These are phyloP conservation scores for Spathaspora gorwiae DNA, from an alignment of 805 yeast genomes.

Conservation along the genomic window DNA sequence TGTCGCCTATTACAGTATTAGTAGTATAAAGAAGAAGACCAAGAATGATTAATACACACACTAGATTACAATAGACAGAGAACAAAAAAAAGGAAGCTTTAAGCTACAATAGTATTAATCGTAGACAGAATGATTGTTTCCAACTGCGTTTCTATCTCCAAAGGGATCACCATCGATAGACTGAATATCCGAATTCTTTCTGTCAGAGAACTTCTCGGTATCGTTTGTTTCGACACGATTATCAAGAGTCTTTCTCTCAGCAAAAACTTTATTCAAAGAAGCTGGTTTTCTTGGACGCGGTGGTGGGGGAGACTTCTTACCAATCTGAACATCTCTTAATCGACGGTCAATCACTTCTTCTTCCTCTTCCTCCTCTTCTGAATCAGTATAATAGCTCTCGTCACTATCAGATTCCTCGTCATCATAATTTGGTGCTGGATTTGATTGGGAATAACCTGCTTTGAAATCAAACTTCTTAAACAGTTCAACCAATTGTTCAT, in stretches of 20 bases:
- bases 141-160: constrained; percentile 29
- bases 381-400: constrained; percentile 30
- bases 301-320: constrained; percentile 20
- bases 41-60: neutral
- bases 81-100: neutral
- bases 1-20: constrained; percentile 23
- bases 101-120: constrained; percentile 4
- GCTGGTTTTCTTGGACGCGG: constrained; percentile 24
- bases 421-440: constrained; percentile 31
- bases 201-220: constrained; percentile 7
- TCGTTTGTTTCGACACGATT: neutral
- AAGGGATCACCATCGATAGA: constrained; percentile 31
- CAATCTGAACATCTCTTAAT: constrained; percentile 9
- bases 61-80: neutral
- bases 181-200: constrained; percentile 17
- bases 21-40: constrained; percentile 10
- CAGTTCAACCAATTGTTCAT: constrained; percentile 80
- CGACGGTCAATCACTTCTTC: constrained; percentile 9
- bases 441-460: constrained; percentile 37
- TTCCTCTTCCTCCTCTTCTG: constrained; percentile 14
- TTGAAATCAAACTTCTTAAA: constrained; percentile 62
- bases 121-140: constrained; percentile 11
- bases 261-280: neutral
- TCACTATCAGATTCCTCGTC: constrained; percentile 24
- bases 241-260: neutral